Conservation (phyloP, 1,284 basidiomycete genomes). For the Fomitiporia mediterranea region DNA sequence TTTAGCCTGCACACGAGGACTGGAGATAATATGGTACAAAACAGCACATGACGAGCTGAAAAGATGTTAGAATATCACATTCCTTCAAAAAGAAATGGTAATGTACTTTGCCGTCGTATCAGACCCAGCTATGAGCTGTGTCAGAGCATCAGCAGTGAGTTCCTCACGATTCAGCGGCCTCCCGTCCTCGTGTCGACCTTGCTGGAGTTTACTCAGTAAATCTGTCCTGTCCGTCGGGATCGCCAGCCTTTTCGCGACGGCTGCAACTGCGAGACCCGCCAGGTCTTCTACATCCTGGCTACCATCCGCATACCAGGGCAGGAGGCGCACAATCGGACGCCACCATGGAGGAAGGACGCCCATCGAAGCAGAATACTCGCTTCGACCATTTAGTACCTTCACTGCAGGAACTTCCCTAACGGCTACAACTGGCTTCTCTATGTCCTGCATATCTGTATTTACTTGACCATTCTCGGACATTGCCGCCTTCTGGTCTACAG, state of each 20-base stretch:
- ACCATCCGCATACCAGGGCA: slow-evolving; percentile 76
- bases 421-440: slow-evolving; percentile 55
- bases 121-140: slow-evolving; percentile 44
- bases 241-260: slow-evolving; percentile 27
- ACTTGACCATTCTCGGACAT: slow-evolving; percentile 54
- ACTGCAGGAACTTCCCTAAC: slow-evolving; percentile 77
- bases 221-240: slow-evolving; percentile 16
- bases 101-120: slow-evolving; percentile 78
- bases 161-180: slow-evolving; percentile 42
- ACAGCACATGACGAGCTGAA: slow-evolving; percentile 78
- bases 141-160: slow-evolving; percentile 45
- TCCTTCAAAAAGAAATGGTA: not conserved
- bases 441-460: slow-evolving; percentile 70
- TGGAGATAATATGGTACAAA: slow-evolving; percentile 72
- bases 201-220: slow-evolving; percentile 20
- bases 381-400: slow-evolving; percentile 84
- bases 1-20: slow-evolving; percentile 62
- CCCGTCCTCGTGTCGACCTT: slow-evolving; percentile 43
- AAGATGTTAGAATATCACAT: not conserved
- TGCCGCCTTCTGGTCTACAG: slow-evolving; percentile 42
- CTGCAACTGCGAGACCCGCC: slow-evolving; percentile 78
- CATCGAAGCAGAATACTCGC: slow-evolving; percentile 79
- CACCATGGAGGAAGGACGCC: slow-evolving; percentile 56
- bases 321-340: slow-evolving; percentile 58
- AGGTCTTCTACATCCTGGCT: slow-evolving; percentile 26